Base-by-base conservation (phyloP, 2,329 filamentous ascomycete species). In the Aspergillus brunneoviolaceus region DNA sequence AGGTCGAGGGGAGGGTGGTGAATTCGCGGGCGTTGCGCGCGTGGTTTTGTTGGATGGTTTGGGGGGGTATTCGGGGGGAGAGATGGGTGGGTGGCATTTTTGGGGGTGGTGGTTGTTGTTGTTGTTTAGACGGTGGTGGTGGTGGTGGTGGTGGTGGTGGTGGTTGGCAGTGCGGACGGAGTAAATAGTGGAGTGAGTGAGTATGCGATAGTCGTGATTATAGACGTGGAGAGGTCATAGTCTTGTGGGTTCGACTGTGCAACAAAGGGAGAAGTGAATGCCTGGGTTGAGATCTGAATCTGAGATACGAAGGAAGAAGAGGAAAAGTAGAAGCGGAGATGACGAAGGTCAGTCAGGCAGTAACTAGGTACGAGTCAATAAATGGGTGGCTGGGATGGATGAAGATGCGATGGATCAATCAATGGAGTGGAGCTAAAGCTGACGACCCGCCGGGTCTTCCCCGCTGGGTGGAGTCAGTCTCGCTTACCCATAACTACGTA, bases 1-100 rank as follows among this genome's bases (percentile, higher is more conserved):
- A 89, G 65, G 85, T 85, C 27, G 84, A 81, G 1, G 87, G 86
- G 66, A 89, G 74, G 57, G 65, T 66, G 61, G 56, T 33, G 48
- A 27, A 42, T 54, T 52, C 48, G 49, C 21, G 29, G 29, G 14
- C 31, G 50, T 21, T 21, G 27, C 31, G 51, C 14, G 35, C 10
- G 58, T 45, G 31, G 54, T 56, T 29, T 9, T 29, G 7, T 33
- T 51, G 61, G 23, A 45, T 58, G 45, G 33, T 48, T 21, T 51
- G 21, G 45, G 9, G 14, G 6, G 16, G 23, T 35, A 35, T 35
- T 35, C 33, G 33, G 14, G 33, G 10, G 33, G 11, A 4, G 10
- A 16, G 23, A 7, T 9, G 11, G 47, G 35, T 19, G 19, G 54
- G 16, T 60, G 21, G 21, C 25, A 23, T 49, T 27, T 21, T 49